Conservation (phyloP, 306 rosid species). For the Luffa aegyptiaca region DNA sequence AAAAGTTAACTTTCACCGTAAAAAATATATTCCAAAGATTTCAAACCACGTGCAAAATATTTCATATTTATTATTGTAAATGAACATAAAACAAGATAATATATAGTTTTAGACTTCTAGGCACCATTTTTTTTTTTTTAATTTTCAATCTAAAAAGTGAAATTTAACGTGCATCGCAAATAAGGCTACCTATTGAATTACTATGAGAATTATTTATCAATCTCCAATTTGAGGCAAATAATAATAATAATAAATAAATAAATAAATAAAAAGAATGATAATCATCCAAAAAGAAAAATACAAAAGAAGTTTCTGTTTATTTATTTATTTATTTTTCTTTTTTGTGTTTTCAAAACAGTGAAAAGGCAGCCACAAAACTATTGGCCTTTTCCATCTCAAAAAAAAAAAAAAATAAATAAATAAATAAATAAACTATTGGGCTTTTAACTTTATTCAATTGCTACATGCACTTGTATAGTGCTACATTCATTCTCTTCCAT, state of each 20-base stretch:
- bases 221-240: neutral
- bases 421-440: neutral
- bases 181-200: too few species aligned
- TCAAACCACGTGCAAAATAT: too few species aligned
- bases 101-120: too few species aligned
- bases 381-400: neutral
- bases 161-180: too few species aligned
- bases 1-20: too few species aligned
- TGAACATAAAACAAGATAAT: too few species aligned
- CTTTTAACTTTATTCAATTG: neutral
- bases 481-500: neutral
- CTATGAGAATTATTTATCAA: neutral
- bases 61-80: too few species aligned
- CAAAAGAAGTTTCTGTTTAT: neutral
- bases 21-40: too few species aligned
- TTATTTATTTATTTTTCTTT: neutral
- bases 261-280: neutral
- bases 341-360: neutral
- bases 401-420: too few species aligned
- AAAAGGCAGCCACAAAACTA: conserved; percentile 2
- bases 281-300: neutral
- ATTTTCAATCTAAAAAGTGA: too few species aligned
- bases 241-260: too few species aligned
- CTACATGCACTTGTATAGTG: neutral
- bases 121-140: too few species aligned